Evolutionary conservation across 371 early-diverging fungal species (phyloP).

Genomic region (Fennellomyces sp.): DNA sequence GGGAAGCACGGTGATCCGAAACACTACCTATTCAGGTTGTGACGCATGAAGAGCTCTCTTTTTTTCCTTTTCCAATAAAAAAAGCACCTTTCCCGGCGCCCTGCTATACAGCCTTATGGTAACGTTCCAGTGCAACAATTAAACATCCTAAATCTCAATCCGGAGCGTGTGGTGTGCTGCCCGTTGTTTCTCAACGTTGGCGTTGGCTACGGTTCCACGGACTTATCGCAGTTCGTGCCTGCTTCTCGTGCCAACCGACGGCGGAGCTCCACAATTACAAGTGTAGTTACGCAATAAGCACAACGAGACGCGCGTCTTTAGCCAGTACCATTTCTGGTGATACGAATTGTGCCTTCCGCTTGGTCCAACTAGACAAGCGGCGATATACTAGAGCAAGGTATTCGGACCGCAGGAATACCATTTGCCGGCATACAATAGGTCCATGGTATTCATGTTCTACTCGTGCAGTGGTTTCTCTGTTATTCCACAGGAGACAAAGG

Average conservation of each 20-base stretch:
- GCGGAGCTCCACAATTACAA: conserved; percentile 13
- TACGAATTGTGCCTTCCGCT: too few relatives aligned
- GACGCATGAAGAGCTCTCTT: too few relatives aligned
- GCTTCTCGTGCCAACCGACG: conserved; percentile 26
- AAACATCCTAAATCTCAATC: neutral
- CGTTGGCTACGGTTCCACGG: conserved; percentile 19
- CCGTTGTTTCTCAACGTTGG: conserved; percentile 34
- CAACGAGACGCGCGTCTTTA: too few relatives aligned
- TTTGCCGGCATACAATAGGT: too few relatives aligned
- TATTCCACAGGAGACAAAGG: conserved; percentile 43
- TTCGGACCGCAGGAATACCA: too few relatives aligned
- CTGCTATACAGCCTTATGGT: too few relatives aligned
- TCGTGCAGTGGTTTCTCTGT: conserved; percentile 75
- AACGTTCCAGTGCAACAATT: neutral
- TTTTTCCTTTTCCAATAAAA: too few relatives aligned
- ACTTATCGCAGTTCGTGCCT: conserved; percentile 34
- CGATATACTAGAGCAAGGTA: too few relatives aligned
- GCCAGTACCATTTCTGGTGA: too few relatives aligned
- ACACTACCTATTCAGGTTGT: too few relatives aligned
- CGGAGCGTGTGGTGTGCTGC: conserved; percentile 22
- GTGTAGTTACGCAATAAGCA: neutral
- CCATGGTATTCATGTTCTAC: conserved; percentile 64
- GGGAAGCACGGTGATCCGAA: too few relatives aligned
- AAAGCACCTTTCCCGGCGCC: neutral
- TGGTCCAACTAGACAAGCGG: too few relatives aligned